These are phyloP conservation scores for Pezizomycotina sp. DNA, from an alignment of 2,329 filamentous ascomycete genomes.

Conservation along the genomic window DNA sequence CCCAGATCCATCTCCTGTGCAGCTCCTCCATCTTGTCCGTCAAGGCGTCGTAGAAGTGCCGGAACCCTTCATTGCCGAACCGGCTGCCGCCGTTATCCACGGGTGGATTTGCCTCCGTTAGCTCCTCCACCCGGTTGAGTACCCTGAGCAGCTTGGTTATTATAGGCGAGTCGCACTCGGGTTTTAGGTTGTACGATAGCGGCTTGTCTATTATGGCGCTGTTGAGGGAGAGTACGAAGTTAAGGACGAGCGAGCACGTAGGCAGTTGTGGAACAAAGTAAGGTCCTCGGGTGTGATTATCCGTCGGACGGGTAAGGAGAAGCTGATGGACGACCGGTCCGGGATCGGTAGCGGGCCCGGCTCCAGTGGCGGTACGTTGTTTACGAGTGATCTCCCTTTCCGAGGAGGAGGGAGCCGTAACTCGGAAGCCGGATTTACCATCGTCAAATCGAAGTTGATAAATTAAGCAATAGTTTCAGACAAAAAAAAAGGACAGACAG, in stretches of 20 bases:
- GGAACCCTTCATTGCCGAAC: slow-evolving; percentile 89
- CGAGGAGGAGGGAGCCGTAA: slow-evolving; percentile 14
- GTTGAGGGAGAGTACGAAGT: slow-evolving; percentile 74
- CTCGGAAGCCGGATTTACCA: slow-evolving; percentile 4
- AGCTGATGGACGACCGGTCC: slow-evolving; percentile 42
- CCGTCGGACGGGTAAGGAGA: slow-evolving; percentile 52
- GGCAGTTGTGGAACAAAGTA: slow-evolving; percentile 60
- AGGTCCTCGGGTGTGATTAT: slow-evolving; percentile 74
- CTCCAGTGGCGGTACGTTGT: slow-evolving; percentile 18
- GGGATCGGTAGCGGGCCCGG: slow-evolving; percentile 41
- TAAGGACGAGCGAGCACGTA: slow-evolving; percentile 57
- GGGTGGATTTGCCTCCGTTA: slow-evolving; percentile 56
- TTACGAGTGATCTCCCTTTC: slow-evolving; percentile 14
- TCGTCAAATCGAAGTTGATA: slow-evolving; percentile 5
- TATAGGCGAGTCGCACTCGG: slow-evolving; percentile 41
- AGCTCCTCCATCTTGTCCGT: slow-evolving; percentile 37
- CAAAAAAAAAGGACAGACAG: no score
- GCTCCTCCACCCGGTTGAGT: slow-evolving; percentile 49
- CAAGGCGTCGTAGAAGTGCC: slow-evolving; percentile 58
- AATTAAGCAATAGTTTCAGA: no score
- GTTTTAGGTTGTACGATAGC: slow-evolving; percentile 38
- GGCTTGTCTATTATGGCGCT: slow-evolving; percentile 56
- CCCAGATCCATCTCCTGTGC: slow-evolving; percentile 21
- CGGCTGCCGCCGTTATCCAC: slow-evolving; percentile 74
- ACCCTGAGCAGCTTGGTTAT: slow-evolving; percentile 51